Evolutionary conservation across 768 basidiomycete genomes (phyloP), one percentile per base, ranked within the genome.

Genomic region (Lepiota brunneoincarnata): DNA sequence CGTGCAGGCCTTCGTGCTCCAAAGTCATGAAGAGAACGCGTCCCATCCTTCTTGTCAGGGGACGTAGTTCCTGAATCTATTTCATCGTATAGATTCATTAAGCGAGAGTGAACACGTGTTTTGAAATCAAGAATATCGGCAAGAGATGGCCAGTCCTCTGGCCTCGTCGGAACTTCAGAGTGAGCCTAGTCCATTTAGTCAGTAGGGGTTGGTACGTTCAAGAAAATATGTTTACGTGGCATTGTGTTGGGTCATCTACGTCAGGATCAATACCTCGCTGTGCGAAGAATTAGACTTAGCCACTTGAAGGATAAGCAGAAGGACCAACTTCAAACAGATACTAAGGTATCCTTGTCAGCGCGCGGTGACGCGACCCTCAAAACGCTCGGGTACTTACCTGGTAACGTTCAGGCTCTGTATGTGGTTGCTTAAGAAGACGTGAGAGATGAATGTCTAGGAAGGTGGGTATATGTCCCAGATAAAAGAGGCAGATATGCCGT

Each of bases 401-500:
- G 74, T 88, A 96, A 49, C 80, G 72, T 56, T 88, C 79, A 0
- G 97, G 97, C 58, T 93, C 84, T 0, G 93, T 93, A 61, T 91
- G 82, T 1, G 86, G 82, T 61, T 94, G 89, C 37, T 82, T 64
- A 47, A 97, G 67, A 11, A 93, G 69, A 45, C 79, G 77, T 2
- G 91, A 90, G 44, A 96, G 70, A 63, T 96, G 89, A 20, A 97
- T 97, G 63, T 97, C 95, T 58, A 95, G 69, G 74, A 96, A 97
- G 17, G 91, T 79, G 1, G 93, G 93, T 42, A 98, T 93, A 66
- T 98, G 97, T 0, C 96, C 96, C 11, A 92, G 64, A 69, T 98
- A 98, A 72, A 99, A 99, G n/a, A 98, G 77, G 64, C 93, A 96
- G 53, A 96, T 93, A 68, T 98, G 95, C 26, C 97, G 80, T 42